Evolutionary conservation across 2,329 filamentous ascomycete genomes (phyloP).

Genomic region (Atkinsonella texensis): DNA sequence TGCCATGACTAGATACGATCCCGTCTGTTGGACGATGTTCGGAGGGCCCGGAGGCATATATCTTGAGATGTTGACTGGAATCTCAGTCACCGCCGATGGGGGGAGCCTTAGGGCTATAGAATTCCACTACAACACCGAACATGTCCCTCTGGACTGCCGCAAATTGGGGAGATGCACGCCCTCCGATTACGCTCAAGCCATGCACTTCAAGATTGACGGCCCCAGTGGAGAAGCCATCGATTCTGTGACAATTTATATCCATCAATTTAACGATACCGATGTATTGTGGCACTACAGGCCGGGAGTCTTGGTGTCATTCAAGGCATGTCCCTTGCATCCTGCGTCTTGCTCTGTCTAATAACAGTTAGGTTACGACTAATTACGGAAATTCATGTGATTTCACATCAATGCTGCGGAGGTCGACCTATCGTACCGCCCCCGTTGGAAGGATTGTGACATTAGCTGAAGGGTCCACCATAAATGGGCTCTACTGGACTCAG

Average conservation of each 20-base stretch:
- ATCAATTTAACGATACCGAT: slow-evolving; percentile 2
- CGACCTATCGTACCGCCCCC: not conserved
- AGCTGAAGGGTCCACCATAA: slow-evolving; percentile 6
- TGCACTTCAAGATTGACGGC: slow-evolving; percentile 7
- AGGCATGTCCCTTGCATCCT: slow-evolving; percentile 3
- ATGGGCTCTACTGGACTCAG: slow-evolving; percentile 9
- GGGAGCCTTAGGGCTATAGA: slow-evolving; percentile 4
- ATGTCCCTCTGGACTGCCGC: slow-evolving; percentile 5
- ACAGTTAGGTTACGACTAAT: slow-evolving; percentile 7
- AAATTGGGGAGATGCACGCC: slow-evolving; percentile 6
- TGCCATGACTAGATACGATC: slow-evolving; percentile 8
- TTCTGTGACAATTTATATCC: slow-evolving; percentile 5
- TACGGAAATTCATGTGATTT: slow-evolving; percentile 6
- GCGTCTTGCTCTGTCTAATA: slow-evolving; percentile 3
- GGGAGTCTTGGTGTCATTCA: slow-evolving; percentile 7
- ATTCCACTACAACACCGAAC: slow-evolving; percentile 8
- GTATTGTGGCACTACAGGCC: slow-evolving; percentile 4
- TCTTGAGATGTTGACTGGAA: slow-evolving; percentile 6
- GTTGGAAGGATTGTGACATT: slow-evolving; percentile 5
- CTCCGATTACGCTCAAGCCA: slow-evolving; percentile 6
- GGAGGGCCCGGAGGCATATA: slow-evolving; percentile 7
- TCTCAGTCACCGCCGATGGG: slow-evolving; percentile 4
- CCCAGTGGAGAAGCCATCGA: slow-evolving; percentile 7
- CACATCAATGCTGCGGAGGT: not conserved
- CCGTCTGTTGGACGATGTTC: slow-evolving; percentile 8